Conservation (phyloP, 2,329 filamentous ascomycete genomes). For the Beauveria sp. region DNA sequence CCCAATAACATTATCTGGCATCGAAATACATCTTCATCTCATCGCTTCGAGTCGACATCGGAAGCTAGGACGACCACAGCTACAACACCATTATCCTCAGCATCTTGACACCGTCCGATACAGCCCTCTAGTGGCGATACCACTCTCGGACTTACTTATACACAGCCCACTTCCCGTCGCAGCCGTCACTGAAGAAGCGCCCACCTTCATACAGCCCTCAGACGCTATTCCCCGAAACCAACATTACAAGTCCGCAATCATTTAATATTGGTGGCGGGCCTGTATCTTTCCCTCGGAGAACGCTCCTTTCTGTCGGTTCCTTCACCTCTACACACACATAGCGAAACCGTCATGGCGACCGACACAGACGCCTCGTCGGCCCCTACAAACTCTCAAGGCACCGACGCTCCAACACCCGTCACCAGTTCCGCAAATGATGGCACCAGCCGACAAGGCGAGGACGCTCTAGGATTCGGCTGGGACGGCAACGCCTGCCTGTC, state of each 20-base stretch:
- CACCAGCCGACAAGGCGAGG: conserved; percentile 9
- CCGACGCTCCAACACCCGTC: conserved; percentile 11
- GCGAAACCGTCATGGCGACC: conserved; percentile 3
- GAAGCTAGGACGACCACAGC: not conserved
- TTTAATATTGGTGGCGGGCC: not conserved
- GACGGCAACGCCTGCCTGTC: conserved; percentile 6
- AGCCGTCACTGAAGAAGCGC: conserved; percentile 1
- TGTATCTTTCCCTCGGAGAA: not conserved
- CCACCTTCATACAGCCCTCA: not conserved
- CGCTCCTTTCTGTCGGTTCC: not conserved
- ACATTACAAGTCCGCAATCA: not conserved
- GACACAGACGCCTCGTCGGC: conserved; percentile 11
- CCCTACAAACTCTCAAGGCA: conserved; percentile 7
- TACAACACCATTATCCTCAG: not conserved
- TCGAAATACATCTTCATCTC: not conserved
- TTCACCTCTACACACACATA: not conserved
- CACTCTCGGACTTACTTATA: not conserved
- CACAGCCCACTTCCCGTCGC: conserved; percentile 8
- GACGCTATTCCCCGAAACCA: not conserved
- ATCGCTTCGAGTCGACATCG: not conserved
- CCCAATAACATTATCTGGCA: not conserved
- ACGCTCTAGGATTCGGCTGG: conserved; percentile 8
- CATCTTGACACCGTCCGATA: not conserved
- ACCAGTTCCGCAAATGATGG: conserved; percentile 9
- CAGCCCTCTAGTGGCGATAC: conserved; percentile 5